phyloP scores from a whole-genome alignment of 768 basidiomycete species.

The Rhizopogon roseolus region DNA sequence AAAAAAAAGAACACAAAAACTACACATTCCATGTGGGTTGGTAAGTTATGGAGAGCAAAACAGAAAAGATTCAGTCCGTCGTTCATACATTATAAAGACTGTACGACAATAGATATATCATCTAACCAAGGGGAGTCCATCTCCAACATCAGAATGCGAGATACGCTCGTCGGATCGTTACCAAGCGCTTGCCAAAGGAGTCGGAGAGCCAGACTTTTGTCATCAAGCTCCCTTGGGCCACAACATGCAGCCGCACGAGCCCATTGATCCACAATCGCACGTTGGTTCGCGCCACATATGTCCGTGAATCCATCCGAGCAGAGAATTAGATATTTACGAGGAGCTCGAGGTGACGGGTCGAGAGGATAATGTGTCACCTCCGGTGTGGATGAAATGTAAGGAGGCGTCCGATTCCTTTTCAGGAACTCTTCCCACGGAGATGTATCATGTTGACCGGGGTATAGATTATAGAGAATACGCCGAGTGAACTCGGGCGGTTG shows the following conservation, averaged over 20 bases:
- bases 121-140: slow-evolving; percentile 66
- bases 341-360: slow-evolving; percentile 18
- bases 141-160: slow-evolving; percentile 57
- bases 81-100: slow-evolving; percentile 35
- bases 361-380: slow-evolving; percentile 57
- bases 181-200: slow-evolving; percentile 54
- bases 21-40: neutral
- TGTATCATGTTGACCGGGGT: slow-evolving; percentile 55
- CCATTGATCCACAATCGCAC: slow-evolving; percentile 48
- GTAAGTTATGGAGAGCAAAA: no score
- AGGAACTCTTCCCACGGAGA: slow-evolving; percentile 67
- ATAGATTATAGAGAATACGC: slow-evolving; percentile 60
- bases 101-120: slow-evolving; percentile 63
- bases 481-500: slow-evolving; percentile 67
- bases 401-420: slow-evolving; percentile 55
- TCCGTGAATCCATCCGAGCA: slow-evolving; percentile 68
- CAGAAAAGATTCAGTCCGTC: neutral
- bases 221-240: slow-evolving; percentile 9
- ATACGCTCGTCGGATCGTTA: slow-evolving; percentile 49
- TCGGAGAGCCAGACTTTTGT: slow-evolving; percentile 43
- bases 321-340: slow-evolving; percentile 53
- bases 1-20: slow-evolving; percentile 1
- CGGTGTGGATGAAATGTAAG: slow-evolving; percentile 62
- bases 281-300: slow-evolving; percentile 47
- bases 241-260: slow-evolving; percentile 6